A percentile compares a stretch with the other conserved stretches of the same genome.
Conservation (phyloP, 2,329 filamentous ascomycete genomes). For the Thielaviopsis populi region DNA sequence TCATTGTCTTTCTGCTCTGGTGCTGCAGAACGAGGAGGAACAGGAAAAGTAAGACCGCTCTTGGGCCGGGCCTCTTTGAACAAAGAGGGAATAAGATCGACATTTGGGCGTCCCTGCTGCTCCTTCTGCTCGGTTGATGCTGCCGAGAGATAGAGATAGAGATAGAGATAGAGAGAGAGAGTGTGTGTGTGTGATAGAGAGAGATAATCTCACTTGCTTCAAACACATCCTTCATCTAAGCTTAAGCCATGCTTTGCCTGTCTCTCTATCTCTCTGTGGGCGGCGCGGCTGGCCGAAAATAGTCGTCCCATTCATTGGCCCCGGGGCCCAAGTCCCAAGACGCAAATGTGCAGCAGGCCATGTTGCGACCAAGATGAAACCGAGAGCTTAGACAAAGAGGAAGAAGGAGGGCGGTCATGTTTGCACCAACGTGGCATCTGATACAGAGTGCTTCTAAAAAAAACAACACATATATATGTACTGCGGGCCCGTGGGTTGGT, state of each 20-base stretch:
- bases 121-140: neutral
- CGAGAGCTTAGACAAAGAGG: neutral
- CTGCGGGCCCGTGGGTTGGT: neutral
- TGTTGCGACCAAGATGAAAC: constrained; percentile 6
- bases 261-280: too few relatives aligned
- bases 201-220: neutral
- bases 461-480: neutral
- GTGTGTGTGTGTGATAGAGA: neutral
- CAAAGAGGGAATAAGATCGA: neutral
- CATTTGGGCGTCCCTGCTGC: neutral
- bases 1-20: too few relatives aligned
- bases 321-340: too few relatives aligned
- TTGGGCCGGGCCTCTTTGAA: neutral
- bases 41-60: too few relatives aligned
- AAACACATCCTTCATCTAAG: neutral
- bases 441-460: neutral
- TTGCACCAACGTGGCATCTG: too few relatives aligned
- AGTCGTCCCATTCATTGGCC: neutral
- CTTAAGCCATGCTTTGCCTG: too few relatives aligned
- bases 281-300: too few relatives aligned
- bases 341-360: too few relatives aligned
- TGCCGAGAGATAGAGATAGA: neutral
- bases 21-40: too few relatives aligned
- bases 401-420: too few relatives aligned
- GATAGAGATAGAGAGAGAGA: neutral